phyloP scores from a whole-genome alignment of 345 rosid genomes.

The Abelmoschus esculentus region DNA sequence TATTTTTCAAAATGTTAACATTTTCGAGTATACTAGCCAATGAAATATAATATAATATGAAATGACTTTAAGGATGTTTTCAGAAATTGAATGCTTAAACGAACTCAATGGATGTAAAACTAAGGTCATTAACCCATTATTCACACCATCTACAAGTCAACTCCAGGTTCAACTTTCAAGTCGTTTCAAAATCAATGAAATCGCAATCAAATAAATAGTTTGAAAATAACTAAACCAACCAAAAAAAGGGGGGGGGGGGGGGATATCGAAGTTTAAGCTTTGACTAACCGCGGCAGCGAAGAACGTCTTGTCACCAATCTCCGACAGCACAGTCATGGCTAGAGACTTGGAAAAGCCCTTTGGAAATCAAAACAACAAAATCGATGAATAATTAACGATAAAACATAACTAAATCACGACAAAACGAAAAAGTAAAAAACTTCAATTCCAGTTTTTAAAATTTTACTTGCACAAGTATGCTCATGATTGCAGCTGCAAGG shows the following conservation, averaged over 20 bases:
- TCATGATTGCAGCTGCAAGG: slow-evolving; percentile 35
- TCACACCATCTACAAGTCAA: background rate
- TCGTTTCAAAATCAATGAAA: background rate
- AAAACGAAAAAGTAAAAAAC: background rate
- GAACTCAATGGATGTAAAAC: no score
- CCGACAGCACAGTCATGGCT: slow-evolving; percentile 91
- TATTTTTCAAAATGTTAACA: no score
- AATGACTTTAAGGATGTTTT: no score
- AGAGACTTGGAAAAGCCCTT: slow-evolving; percentile 96
- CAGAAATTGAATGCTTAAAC: no score
- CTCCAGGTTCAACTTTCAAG: background rate
- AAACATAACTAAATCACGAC: background rate
- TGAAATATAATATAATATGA: no score
- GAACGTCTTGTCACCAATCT: slow-evolving; percentile 98
- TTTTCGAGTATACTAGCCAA: no score
- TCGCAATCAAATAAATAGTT: background rate
- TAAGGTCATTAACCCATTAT: background rate
- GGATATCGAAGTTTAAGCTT: background rate
- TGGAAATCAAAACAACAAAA: slow-evolving; percentile 6
- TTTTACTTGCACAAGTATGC: slow-evolving; percentile 52
- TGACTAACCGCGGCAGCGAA: slow-evolving; percentile 90
- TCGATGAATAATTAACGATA: background rate
- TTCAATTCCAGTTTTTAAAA: background rate
- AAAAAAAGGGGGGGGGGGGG: background rate
- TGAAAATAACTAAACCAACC: background rate